These are phyloP conservation scores for Cladosporium sp. DNA, from an alignment of 2,329 filamentous ascomycete species.

Conservation along the genomic window DNA sequence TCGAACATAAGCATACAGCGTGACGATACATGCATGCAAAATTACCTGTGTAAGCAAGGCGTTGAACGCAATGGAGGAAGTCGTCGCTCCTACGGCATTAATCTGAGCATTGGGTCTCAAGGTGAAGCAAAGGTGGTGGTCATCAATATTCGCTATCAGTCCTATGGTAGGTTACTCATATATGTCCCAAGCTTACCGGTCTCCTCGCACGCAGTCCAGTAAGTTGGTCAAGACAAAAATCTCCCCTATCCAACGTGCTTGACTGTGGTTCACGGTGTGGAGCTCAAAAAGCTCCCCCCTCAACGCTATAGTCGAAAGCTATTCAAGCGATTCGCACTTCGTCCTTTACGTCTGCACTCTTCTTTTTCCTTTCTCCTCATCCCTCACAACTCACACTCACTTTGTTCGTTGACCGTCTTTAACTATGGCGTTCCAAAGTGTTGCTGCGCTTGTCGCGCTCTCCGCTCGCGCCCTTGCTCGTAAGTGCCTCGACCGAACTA, in stretches of 20 bases:
- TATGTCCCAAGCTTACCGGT: neutral
- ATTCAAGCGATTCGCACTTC: neutral
- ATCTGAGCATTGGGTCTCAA: neutral
- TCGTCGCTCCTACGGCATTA: too few relatives aligned
- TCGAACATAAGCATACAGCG: too few relatives aligned
- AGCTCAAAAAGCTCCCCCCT: neutral
- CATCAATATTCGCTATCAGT: neutral
- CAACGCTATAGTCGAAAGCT: neutral
- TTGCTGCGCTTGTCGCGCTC: constrained; percentile 2
- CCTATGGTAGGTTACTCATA: neutral
- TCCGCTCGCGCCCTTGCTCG: neutral
- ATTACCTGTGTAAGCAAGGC: too few relatives aligned
- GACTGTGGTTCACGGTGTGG: neutral
- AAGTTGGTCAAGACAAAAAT: neutral
- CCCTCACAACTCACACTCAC: neutral
- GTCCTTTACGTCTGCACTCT: neutral
- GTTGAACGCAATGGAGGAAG: too few relatives aligned
- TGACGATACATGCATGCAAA: too few relatives aligned
- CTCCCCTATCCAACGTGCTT: neutral
- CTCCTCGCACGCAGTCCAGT: neutral
- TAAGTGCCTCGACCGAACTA: neutral
- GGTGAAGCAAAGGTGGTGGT: neutral
- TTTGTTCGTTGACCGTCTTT: neutral
- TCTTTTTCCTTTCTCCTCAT: neutral
- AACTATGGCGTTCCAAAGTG: constrained; percentile 7